Percentiles rank a stretch among this genome's conserved stretches.
Conservation (phyloP, 2,329 filamentous ascomycete species). For the Neospermospora avenae region DNA sequence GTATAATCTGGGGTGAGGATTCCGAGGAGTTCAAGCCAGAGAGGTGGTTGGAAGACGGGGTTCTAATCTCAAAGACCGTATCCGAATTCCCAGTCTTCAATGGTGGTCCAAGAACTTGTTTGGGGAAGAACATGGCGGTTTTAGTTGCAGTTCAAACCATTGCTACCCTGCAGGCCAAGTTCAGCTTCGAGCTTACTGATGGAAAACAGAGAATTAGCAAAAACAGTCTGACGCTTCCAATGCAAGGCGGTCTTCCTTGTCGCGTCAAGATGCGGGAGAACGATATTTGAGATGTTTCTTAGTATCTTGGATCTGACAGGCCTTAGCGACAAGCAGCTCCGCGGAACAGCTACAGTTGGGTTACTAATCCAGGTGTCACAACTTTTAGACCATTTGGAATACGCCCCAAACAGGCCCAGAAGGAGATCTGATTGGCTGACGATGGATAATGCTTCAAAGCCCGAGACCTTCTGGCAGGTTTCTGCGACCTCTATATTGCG, state of each 20-base stretch:
- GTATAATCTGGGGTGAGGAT: conserved; percentile 53
- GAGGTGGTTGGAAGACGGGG: conserved; percentile 50
- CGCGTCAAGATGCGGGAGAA: conserved; percentile 16
- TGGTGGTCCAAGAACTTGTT: conserved; percentile 56
- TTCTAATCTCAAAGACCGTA: conserved; percentile 44
- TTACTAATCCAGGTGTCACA: background rate
- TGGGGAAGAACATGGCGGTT: conserved; percentile 65
- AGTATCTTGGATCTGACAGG: background rate
- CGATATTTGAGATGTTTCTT: background rate
- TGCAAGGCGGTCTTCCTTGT: conserved; percentile 56
- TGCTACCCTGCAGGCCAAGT: conserved; percentile 45
- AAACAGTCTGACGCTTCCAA: conserved; percentile 61
- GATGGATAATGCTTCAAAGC: background rate
- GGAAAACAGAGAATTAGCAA: conserved; percentile 49
- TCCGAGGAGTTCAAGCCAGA: conserved; percentile 54
- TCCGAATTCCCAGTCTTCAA: conserved; percentile 64
- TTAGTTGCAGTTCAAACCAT: conserved; percentile 55
- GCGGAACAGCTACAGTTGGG: background rate
- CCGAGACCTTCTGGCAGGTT: background rate
- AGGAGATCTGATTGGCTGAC: background rate
- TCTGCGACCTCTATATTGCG: background rate
- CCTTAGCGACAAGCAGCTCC: background rate
- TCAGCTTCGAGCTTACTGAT: conserved; percentile 47
- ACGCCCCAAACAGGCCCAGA: no score
- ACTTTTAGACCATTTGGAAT: background rate